Evolutionary conservation across 2,329 filamentous ascomycete species (phyloP).

Genomic region (Cytospora chrysosperma): DNA sequence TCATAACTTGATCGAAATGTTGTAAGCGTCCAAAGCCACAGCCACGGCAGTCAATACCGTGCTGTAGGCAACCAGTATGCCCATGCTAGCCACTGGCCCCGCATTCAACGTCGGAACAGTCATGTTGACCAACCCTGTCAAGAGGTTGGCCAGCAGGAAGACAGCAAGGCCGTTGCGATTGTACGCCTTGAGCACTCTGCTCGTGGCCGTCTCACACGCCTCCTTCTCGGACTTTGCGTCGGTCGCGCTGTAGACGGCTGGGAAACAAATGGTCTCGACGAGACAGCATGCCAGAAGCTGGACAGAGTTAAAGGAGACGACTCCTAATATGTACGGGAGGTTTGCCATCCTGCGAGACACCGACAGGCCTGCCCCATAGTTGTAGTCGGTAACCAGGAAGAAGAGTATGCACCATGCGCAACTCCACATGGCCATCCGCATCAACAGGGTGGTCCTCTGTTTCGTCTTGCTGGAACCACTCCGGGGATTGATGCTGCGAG

Average conservation of each 20-base stretch:
- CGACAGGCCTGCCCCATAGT: constrained; percentile 67
- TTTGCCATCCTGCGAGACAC: constrained; percentile 92
- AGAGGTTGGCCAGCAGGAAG: constrained; percentile 83
- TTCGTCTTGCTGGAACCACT: constrained; percentile 42
- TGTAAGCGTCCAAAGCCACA: constrained; percentile 60
- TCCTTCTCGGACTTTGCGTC: constrained; percentile 59
- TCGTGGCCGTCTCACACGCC: constrained; percentile 69
- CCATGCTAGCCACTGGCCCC: constrained; percentile 64
- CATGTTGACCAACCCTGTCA: constrained; percentile 89
- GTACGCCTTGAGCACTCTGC: constrained; percentile 75
- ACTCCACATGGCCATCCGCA: constrained; percentile 64
- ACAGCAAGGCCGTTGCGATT: constrained; percentile 86
- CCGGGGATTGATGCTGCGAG: constrained; percentile 49
- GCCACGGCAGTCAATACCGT: constrained; percentile 66
- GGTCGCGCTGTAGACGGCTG: constrained; percentile 61
- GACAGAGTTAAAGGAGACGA: constrained; percentile 84
- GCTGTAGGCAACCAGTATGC: constrained; percentile 72
- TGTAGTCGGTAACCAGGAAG: constrained; percentile 64
- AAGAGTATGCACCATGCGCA: constrained; percentile 70
- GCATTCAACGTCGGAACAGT: constrained; percentile 78
- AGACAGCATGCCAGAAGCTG: constrained; percentile 77
- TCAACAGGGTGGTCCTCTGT: constrained; percentile 58
- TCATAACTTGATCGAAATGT: constrained; percentile 71
- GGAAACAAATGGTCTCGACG: constrained; percentile 78
- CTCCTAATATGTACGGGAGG: constrained; percentile 90